phyloP scores from a whole-genome alignment of 2,329 filamentous ascomycete species.

The Diaporthe ampelina region DNA sequence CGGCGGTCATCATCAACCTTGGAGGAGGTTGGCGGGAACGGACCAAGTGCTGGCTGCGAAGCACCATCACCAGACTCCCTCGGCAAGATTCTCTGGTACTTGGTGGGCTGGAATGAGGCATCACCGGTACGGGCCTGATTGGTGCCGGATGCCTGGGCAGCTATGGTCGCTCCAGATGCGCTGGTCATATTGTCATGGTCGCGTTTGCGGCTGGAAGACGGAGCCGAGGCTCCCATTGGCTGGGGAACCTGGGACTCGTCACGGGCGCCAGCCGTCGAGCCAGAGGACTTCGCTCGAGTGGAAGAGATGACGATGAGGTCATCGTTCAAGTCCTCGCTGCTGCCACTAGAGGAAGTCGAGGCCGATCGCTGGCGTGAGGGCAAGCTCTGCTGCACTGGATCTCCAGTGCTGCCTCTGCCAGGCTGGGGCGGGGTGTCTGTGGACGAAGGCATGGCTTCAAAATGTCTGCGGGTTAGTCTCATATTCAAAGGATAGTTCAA shows the following conservation, averaged over 20 bases:
- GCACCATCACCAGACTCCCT: neutral
- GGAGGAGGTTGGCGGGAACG: no score
- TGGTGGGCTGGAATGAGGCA: neutral
- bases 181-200: neutral
- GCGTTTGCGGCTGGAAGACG: neutral
- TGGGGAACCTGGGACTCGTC: neutral
- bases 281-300: accelerated
- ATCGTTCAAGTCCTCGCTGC: no score
- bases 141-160: no score
- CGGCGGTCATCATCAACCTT: accelerated
- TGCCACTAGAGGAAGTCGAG: neutral
- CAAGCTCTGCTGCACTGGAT: neutral
- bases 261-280: no score
- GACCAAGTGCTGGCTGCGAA: no score
- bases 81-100: neutral
- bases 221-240: neutral
- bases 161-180: no score
- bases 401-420: neutral
- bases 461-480: neutral
- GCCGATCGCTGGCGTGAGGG: neutral
- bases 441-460: neutral
- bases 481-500: accelerated
- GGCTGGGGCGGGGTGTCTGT: no score
- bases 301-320: neutral
- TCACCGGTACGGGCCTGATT: no score